Evolutionary conservation across 805 yeast species (phyloP), one percentile per base, ranked within the genome.

Genomic region (Martiniozyma abietophila): DNA sequence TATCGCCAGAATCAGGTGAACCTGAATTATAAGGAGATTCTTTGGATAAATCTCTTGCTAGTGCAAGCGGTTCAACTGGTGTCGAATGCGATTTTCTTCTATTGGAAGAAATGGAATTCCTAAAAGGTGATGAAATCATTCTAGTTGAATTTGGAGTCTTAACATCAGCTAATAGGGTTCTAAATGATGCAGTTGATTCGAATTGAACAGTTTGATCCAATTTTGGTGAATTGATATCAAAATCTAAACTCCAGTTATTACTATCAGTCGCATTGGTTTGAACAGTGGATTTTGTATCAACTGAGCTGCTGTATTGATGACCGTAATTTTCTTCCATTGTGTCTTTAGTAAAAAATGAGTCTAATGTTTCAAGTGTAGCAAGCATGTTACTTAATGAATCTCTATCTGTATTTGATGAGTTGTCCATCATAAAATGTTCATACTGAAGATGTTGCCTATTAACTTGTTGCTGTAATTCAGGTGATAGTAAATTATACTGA

Each of bases 331-430:
- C 58, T 36, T 50, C 43, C 11, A 48, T 41, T 15, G 11, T 38
- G 27, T 74, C 80, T 38, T 76, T 80, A 0, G 94, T 81, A 57
- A 86, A 86, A 50, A 86, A 86, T 8, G 89, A 79, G 50, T 86
- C 95, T 45, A 86, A 65, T 45, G 84, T 86, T 49, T 86, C 95
- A 43, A 86, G 63, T 9, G 92, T 92, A 2, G 94, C 94, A 78
- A 94, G 80, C 82, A 86, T 84, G 49, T 85, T 80, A 49, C 88
- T 81, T 47, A 86, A 64, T 0, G 94, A 79, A 38, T 79, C 85
- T 23, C 68, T 74, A 35, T 74, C 85, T 3, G 63, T 70, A 11
- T 66, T 63, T 0, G 77, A 69, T 1, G 59, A 62, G 11, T 67
- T 53, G 40, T 76, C 80, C 9, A 58, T 61, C 25, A 12, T 51